Percentiles rank a stretch among this genome's conserved stretches.
phyloP scores from a whole-genome alignment of 352 stramenopile species.

The Globisporangium nagaii region DNA sequence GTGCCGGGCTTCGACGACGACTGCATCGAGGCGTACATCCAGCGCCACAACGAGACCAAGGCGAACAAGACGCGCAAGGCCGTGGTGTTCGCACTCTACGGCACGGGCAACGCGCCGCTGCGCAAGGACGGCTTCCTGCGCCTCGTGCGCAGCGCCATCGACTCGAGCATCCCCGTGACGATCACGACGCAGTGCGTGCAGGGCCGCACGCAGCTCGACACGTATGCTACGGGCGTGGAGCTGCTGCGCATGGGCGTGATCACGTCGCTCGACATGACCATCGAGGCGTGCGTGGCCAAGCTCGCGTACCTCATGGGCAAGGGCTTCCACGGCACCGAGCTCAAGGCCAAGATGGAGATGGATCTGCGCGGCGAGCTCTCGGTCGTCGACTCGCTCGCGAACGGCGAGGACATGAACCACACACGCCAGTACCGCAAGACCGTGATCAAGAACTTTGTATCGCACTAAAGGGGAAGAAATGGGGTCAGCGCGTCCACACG shows the following conservation, averaged over 20 bases:
- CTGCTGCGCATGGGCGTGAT: conserved; percentile 92
- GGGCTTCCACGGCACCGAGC: conserved; percentile 46
- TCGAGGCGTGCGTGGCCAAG: conserved; percentile 93
- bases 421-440: conserved; percentile 67
- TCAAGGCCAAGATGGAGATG: conserved; percentile 83
- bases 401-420: conserved; percentile 57
- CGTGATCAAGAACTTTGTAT: conserved; percentile 70
- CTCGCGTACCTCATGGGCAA: conserved; percentile 94
- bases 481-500: no score
- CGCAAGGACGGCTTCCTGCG: conserved; percentile 86
- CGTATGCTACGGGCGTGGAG: conserved; percentile 91
- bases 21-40: conserved; percentile 80
- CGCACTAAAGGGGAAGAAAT: no score
- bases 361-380: conserved; percentile 79
- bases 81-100: conserved; percentile 94
- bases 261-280: conserved; percentile 94
- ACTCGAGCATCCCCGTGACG: conserved; percentile 86
- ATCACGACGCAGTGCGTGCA: conserved; percentile 94
- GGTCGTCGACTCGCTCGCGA: conserved; percentile 58
- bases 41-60: conserved; percentile 45
- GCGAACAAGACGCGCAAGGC: conserved; percentile 28
- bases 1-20: conserved; percentile 86
- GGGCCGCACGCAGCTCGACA: conserved; percentile 89
- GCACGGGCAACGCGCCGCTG: conserved; percentile 93
- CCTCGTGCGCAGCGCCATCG: conserved; percentile 74